Conservation (phyloP, 306 rosid genomes). For the Fragaria iinumae region DNA sequence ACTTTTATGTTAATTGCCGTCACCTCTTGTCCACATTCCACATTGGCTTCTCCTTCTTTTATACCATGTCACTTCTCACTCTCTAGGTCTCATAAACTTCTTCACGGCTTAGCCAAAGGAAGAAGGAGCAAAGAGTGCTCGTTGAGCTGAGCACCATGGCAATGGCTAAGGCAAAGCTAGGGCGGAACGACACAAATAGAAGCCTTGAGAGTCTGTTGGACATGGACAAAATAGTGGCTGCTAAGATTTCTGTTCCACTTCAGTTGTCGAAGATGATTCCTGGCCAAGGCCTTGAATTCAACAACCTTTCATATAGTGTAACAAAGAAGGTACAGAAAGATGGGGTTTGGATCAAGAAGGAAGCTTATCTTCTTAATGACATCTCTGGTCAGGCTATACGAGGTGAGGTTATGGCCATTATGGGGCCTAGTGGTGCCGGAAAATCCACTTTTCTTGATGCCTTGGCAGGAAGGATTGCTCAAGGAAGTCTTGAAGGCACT, state of each 20-base stretch:
- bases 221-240: conserved; percentile 38
- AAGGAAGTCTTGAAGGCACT: conserved; percentile 83
- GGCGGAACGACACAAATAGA: conserved; percentile 33
- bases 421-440: conserved; percentile 98
- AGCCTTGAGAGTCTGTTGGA: conserved; percentile 63
- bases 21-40: conserved; percentile 34
- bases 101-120: conserved; percentile 18
- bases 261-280: conserved; percentile 43
- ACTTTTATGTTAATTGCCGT: conserved; percentile 29
- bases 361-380: conserved; percentile 73
- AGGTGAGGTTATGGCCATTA: conserved; percentile 82
- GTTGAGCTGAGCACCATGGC: conserved; percentile 15
- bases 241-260: conserved; percentile 25
- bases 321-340: conserved; percentile 68
- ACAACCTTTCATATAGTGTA: conserved; percentile 58
- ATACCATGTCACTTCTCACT: conserved; percentile 31
- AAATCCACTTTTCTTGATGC: conserved; percentile 95
- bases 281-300: conserved; percentile 66
- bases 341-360: conserved; percentile 65
- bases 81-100: conserved; percentile 26
- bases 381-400: conserved; percentile 73
- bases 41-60: conserved; percentile 16
- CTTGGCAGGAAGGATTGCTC: conserved; percentile 76
- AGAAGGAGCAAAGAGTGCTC: conserved; percentile 29
- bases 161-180: conserved; percentile 48